Evolutionary conservation across 2,329 filamentous ascomycete genomes (phyloP).

Genomic region (Trichoderma breve): DNA sequence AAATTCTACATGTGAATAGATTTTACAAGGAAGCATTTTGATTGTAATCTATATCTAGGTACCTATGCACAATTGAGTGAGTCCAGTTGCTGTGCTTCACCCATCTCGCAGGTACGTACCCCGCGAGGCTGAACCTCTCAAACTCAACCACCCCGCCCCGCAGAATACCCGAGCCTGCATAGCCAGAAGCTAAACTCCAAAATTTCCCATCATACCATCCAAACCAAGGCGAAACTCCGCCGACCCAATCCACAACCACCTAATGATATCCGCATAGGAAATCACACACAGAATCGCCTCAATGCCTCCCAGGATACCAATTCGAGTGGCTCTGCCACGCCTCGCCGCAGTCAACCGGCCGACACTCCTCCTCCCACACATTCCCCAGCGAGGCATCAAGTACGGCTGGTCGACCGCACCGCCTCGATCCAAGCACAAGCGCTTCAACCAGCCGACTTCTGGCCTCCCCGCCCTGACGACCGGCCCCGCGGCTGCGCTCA

Average conservation of each 20-base stretch:
- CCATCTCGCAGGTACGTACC: not conserved
- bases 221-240: not conserved
- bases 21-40: not conserved
- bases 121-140: constrained; percentile 9
- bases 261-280: not conserved
- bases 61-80: too few relatives aligned
- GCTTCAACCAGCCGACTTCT: constrained; percentile 59
- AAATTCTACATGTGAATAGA: not conserved
- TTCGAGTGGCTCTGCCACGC: constrained; percentile 44
- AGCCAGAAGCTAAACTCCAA: constrained; percentile 18
- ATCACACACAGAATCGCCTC: not conserved
- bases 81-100: too few relatives aligned
- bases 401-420: constrained; percentile 61
- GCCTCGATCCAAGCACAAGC: constrained; percentile 50
- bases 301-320: constrained; percentile 48
- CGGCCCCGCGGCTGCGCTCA: constrained; percentile 60
- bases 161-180: constrained; percentile 21
- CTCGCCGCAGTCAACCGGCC: constrained; percentile 31
- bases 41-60: not conserved
- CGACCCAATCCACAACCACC: not conserved
- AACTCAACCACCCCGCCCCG: constrained; percentile 7
- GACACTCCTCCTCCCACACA: constrained; percentile 44
- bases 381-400: constrained; percentile 50
- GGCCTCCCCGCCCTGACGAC: constrained; percentile 57
- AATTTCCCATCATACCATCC: constrained; percentile 20